Evolutionary conservation across 257 asterid species (phyloP), one percentile per base, ranked within the genome.

Genomic region (Solanum appendiculatum): DNA sequence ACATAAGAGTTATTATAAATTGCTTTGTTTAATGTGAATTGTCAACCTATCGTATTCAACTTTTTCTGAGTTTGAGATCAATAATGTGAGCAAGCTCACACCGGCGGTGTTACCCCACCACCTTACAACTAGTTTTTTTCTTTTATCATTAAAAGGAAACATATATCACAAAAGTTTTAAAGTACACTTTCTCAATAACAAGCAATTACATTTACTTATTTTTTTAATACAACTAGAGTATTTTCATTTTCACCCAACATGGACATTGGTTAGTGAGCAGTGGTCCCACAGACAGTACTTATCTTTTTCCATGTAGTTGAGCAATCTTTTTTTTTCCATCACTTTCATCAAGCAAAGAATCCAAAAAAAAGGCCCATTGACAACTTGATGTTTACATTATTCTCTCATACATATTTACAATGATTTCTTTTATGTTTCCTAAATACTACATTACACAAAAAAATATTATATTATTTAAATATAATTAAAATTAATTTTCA

Each of bases 311-410:
- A 16, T 31, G 5, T 87, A 9, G 74, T 86, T 78, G 86, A 78
- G 83, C 90, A 75, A 84, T 82, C 85, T 25, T 27, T 84, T 70
- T 78, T 69, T 70, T 3, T 31, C 7, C 31, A 7, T 3, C 90
- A 83, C 83, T 64, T 83, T 80, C 87, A 56, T 78, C 60, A 88
- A 86, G 92, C 90, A 86, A 90, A 78, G 89, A 73, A 88, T 80
- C 69, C 40, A n/a, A 36, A 18, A 34, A 16, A 31, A 72, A 83
- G 86, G n/a, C 89, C 92, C 87, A 84, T 89, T 20, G 63, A 87
- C 89, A 90, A 78, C 90, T 13, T 80, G 66, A 15, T 46, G 85
- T 48, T 9, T 78, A 16, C 84, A 42, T 77, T 78, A 78, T 78
- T 77, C 84, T 78, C 84, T 44, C 56, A 25, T 9, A 46, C 36